Conservation (phyloP, 805 yeast genomes). For the Ogataea corticis region DNA sequence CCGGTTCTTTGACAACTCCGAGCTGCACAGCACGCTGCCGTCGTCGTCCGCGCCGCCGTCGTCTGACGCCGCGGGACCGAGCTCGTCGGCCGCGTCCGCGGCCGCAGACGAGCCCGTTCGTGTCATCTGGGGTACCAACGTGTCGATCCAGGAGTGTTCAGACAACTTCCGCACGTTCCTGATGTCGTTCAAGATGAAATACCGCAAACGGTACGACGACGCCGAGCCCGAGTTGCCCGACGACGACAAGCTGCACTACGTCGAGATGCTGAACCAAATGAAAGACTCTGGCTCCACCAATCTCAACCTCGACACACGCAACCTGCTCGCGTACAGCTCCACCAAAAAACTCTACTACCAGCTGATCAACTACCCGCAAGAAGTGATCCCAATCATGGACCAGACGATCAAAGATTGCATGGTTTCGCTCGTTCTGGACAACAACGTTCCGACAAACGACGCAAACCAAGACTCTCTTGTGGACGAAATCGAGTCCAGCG, state of each 20-base stretch:
- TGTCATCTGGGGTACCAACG: slow-evolving; percentile 98
- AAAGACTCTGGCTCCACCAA: slow-evolving; percentile 77
- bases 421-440: slow-evolving; percentile 67
- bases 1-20: slow-evolving; percentile 55
- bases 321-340: slow-evolving; percentile 71
- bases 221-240: slow-evolving; percentile 39
- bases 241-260: slow-evolving; percentile 75
- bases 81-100: slow-evolving; percentile 30
- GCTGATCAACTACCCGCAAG: slow-evolving; percentile 91
- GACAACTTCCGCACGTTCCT: slow-evolving; percentile 79
- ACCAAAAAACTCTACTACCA: slow-evolving; percentile 83
- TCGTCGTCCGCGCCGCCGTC: slow-evolving; percentile 27
- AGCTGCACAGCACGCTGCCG: slow-evolving; percentile 14
- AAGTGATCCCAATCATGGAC: slow-evolving; percentile 96
- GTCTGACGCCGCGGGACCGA: slow-evolving; percentile 18
- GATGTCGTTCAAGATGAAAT: slow-evolving; percentile 77
- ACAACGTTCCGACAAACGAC: slow-evolving; percentile 35
- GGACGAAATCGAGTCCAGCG: slow-evolving; percentile 72
- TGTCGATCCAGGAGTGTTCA: slow-evolving; percentile 84
- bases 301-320: slow-evolving; percentile 79
- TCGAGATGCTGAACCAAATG: slow-evolving; percentile 72
- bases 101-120: slow-evolving; percentile 71
- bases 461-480: slow-evolving; percentile 47
- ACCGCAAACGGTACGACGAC: slow-evolving; percentile 58
- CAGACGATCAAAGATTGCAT: slow-evolving; percentile 89